phyloP scores from a whole-genome alignment of 2,329 filamentous ascomycete species.

The Alternaria alternata region DNA sequence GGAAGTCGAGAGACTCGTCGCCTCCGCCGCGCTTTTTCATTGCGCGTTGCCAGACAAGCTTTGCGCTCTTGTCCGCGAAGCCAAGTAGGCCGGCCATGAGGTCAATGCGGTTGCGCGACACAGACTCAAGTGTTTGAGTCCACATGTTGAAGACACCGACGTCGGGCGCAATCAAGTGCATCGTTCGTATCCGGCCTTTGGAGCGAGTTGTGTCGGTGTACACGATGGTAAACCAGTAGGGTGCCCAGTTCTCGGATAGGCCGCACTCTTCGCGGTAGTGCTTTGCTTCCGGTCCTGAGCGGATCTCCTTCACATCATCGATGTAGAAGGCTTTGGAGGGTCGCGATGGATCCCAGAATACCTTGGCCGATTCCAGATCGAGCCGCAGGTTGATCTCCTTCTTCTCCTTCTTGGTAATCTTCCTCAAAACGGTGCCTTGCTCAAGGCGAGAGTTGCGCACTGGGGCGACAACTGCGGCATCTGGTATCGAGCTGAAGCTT shows the following conservation, averaged over 20 bases:
- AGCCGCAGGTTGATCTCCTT: slow-evolving; percentile 78
- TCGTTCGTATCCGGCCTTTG: slow-evolving; percentile 77
- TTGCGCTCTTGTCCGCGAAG: slow-evolving; percentile 76
- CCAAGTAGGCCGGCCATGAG: slow-evolving; percentile 89
- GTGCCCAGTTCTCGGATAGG: slow-evolving; percentile 71
- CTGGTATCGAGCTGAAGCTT: slow-evolving; percentile 50
- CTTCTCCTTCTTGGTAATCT: slow-evolving; percentile 84
- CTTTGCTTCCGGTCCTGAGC: slow-evolving; percentile 80
- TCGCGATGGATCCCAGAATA: slow-evolving; percentile 83
- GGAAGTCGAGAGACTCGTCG: slow-evolving; percentile 77
- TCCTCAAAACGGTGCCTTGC: slow-evolving; percentile 78
- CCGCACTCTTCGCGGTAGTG: slow-evolving; percentile 89
- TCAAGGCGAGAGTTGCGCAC: slow-evolving; percentile 80
- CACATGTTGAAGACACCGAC: slow-evolving; percentile 77
- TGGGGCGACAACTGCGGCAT: slow-evolving; percentile 65
- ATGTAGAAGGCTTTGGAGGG: slow-evolving; percentile 89
- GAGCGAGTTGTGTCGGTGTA: slow-evolving; percentile 81
- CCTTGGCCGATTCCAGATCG: slow-evolving; percentile 83
- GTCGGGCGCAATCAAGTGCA: slow-evolving; percentile 86
- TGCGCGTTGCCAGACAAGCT: slow-evolving; percentile 84
- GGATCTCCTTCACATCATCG: slow-evolving; percentile 92
- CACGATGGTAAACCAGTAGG: slow-evolving; percentile 87
- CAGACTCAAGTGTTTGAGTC: slow-evolving; percentile 83
- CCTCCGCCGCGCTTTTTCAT: slow-evolving; percentile 72
- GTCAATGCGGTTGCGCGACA: slow-evolving; percentile 85